A percentile compares a stretch with the other conserved stretches of the same genome.
These are phyloP conservation scores for Adansonia gregorii DNA, from an alignment of 441 rosid genomes.

Conservation along the genomic window DNA sequence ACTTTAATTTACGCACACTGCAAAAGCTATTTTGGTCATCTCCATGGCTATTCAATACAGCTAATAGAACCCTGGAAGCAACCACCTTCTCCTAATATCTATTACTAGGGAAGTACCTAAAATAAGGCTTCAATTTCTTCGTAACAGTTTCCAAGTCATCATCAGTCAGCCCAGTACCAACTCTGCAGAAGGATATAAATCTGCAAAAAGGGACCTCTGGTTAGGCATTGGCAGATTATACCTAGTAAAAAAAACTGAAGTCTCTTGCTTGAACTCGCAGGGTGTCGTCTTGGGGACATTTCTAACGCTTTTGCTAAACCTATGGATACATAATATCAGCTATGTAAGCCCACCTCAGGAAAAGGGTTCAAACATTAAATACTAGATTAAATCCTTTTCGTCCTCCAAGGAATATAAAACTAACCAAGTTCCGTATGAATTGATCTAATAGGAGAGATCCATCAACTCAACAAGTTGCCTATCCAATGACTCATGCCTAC, in stretches of 20 bases:
- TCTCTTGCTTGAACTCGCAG: neutral
- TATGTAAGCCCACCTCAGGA: constrained; percentile 4
- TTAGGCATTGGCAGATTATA: constrained; percentile 12
- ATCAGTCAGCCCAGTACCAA: constrained; percentile 90
- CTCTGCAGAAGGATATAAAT: constrained; percentile 94
- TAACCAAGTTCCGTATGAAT: neutral
- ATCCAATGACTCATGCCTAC: neutral
- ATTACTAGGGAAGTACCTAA: constrained; percentile 54
- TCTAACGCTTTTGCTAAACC: neutral
- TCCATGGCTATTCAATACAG: constrained; percentile 13
- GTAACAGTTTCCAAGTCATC: constrained; percentile 86
- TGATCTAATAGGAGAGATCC: neutral
- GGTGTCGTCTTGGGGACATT: neutral
- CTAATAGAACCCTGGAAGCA: neutral
- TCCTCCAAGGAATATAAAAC: neutral
- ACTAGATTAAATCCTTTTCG: neutral
- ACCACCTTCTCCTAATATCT: constrained; percentile 28
- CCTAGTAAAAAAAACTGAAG: constrained; percentile 1
- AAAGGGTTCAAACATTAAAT: neutral
- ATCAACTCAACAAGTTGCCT: neutral
- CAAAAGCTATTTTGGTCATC: constrained; percentile 20
- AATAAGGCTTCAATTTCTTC: constrained; percentile 87
- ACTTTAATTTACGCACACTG: constrained; percentile 3
- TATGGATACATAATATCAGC: neutral
- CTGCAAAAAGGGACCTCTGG: constrained; percentile 50